A percentile compares a stretch with the other conserved stretches of the same genome.
phyloP scores from a whole-genome alignment of 495 filamentous ascomycete genomes.

The Aspergillus ellipticus region DNA sequence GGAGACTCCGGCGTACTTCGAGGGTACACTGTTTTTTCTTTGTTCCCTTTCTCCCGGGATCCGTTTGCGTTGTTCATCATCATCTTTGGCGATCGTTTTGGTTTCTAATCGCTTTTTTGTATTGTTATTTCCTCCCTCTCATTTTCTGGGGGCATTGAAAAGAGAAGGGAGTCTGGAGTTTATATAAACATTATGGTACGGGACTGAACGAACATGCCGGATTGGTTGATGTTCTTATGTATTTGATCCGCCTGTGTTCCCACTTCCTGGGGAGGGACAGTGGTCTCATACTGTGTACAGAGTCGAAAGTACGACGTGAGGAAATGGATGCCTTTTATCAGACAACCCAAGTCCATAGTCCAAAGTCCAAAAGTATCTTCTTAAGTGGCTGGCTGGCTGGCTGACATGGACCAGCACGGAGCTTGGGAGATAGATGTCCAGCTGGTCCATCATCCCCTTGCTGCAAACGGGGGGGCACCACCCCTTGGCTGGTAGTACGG shows the following conservation, averaged over 20 bases:
- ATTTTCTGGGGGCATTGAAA: neutral
- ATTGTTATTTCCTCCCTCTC: no score
- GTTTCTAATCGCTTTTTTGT: no score
- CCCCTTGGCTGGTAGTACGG: no score
- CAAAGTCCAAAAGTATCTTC: no score
- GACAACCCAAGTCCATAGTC: no score
- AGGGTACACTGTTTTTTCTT: conserved; percentile 9
- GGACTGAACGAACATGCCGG: neutral
- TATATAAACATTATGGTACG: neutral
- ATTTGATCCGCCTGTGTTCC: neutral
- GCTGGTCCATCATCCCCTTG: no score
- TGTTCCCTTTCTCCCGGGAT: conserved; percentile 7
- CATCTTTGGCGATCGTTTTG: neutral
- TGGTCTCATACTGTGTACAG: conserved; percentile 10
- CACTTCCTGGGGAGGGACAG: neutral
- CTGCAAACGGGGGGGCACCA: no score
- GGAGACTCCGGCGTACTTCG: conserved; percentile 9
- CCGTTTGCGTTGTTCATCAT: conserved; percentile 2
- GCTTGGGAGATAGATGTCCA: no score
- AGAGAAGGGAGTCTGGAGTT: neutral
- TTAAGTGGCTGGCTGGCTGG: no score
- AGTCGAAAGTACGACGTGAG: conserved; percentile 15
- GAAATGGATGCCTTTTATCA: conserved; percentile 6
- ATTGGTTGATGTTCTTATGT: neutral
- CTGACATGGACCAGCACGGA: no score